A percentile compares a stretch with the other conserved stretches of the same genome.
Evolutionary conservation across 805 yeast genomes (phyloP).

Genomic region (Saturnispora halmiae): DNA sequence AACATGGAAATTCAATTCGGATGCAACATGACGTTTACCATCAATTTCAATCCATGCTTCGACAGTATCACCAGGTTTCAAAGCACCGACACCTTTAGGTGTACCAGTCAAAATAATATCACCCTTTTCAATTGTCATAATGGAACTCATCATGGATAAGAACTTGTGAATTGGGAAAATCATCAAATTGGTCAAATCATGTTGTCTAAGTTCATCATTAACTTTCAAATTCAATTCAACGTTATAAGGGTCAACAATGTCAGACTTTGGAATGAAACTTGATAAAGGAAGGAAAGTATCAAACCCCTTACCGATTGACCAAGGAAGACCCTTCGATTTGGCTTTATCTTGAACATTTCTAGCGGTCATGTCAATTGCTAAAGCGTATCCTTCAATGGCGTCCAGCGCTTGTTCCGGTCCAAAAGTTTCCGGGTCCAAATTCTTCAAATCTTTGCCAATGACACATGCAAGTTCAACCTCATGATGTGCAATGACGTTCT

Average conservation of each 20-base stretch:
- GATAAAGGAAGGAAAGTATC: slow-evolving; percentile 94
- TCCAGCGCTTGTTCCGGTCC: slow-evolving; percentile 61
- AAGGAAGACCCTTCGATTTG: slow-evolving; percentile 87
- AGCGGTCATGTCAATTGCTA: slow-evolving; percentile 91
- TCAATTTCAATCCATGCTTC: slow-evolving; percentile 52
- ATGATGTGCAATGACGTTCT: slow-evolving; percentile 74
- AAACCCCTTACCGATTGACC: slow-evolving; percentile 95
- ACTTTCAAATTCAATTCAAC: slow-evolving; percentile 55
- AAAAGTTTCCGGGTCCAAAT: slow-evolving; percentile 49
- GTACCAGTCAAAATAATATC: slow-evolving; percentile 93
- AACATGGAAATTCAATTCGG: slow-evolving; percentile 41
- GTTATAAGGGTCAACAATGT: slow-evolving; percentile 65
- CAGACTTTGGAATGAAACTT: slow-evolving; percentile 51
- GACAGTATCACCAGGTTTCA: slow-evolving; percentile 70
- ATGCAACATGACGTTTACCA: slow-evolving; percentile 46
- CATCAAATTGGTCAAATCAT: slow-evolving; percentile 76
- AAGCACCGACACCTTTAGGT: slow-evolving; percentile 91
- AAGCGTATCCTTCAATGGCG: slow-evolving; percentile 75
- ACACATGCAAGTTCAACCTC: slow-evolving; percentile 88
- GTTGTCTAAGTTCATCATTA: slow-evolving; percentile 63
- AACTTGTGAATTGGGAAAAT: slow-evolving; percentile 78
- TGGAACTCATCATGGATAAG: slow-evolving; percentile 69
- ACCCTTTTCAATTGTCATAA: slow-evolving; percentile 86
- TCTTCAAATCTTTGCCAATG: slow-evolving; percentile 52
- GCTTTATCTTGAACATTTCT: slow-evolving; percentile 94